Percentiles rank a stretch among this genome's conserved stretches.
These are phyloP conservation scores for Lecanosticta acicola DNA, from an alignment of 2,329 filamentous ascomycete species.

Conservation along the genomic window DNA sequence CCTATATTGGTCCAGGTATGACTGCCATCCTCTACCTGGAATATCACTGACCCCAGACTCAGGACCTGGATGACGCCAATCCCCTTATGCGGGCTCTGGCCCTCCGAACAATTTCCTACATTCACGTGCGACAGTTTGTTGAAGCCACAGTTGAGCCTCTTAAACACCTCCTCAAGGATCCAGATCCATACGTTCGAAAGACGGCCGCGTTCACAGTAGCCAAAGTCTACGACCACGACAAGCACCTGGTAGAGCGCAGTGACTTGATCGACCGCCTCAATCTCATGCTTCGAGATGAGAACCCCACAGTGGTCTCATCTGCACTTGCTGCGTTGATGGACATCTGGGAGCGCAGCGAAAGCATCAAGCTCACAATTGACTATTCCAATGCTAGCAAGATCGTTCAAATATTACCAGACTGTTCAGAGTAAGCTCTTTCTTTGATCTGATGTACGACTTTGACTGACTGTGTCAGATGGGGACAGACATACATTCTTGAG, in stretches of 20 bases:
- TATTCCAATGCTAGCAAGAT: conserved; percentile 97
- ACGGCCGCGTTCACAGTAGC: conserved; percentile 94
- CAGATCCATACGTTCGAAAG: conserved; percentile 94
- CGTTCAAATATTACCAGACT: conserved; percentile 91
- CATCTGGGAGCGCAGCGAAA: conserved; percentile 96
- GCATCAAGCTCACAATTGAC: conserved; percentile 96
- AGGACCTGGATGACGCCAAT: conserved; percentile 93
- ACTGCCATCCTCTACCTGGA: neutral
- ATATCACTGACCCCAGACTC: conserved; percentile 5
- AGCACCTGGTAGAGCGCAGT: conserved; percentile 78
- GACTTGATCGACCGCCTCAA: conserved; percentile 92
- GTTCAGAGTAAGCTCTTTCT: conserved; percentile 70
- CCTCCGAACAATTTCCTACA: conserved; percentile 91
- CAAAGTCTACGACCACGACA: conserved; percentile 96
- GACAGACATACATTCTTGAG: conserved; percentile 96
- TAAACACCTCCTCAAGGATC: conserved; percentile 74
- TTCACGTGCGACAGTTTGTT: conserved; percentile 93
- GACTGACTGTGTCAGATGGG: conserved; percentile 66
- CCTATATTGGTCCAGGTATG: conserved; percentile 75
- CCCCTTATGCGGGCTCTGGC: conserved; percentile 88
- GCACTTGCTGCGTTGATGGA: conserved; percentile 88
- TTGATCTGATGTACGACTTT: neutral
- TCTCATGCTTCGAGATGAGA: conserved; percentile 84
- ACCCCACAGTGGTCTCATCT: conserved; percentile 93
- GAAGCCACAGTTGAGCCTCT: conserved; percentile 81